Percentiles rank a stretch among this genome's conserved stretches.
These are phyloP conservation scores for Mortierella sp. DNA, from an alignment of 371 early-diverging fungal genomes.

Conservation along the genomic window DNA sequence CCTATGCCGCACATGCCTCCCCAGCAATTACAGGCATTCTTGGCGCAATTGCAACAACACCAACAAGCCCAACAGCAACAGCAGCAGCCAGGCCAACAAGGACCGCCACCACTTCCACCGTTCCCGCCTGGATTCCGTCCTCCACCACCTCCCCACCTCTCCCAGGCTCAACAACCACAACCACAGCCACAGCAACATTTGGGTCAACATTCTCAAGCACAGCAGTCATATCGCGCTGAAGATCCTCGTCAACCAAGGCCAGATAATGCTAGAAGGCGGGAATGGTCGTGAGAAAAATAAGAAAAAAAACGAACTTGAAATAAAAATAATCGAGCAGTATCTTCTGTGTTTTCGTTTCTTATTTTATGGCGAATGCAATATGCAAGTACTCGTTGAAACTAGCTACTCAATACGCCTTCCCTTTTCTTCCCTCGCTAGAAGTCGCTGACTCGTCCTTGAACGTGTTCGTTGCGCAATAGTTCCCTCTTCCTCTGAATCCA, in stretches of 20 bases:
- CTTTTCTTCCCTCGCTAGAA: slow-evolving; percentile 12
- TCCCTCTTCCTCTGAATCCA: slow-evolving; percentile 17
- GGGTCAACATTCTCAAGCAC: background rate
- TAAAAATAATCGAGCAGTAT: too few species aligned
- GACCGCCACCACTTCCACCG: slow-evolving; percentile 5
- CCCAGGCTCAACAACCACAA: background rate
- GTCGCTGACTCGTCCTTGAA: slow-evolving; percentile 17
- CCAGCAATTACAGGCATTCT: slow-evolving; percentile 23
- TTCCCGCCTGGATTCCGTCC: slow-evolving; percentile 17
- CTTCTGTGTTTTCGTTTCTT: too few species aligned
- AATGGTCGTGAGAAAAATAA: background rate
- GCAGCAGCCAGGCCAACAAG: slow-evolving; percentile 5
- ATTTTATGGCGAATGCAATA: too few species aligned
- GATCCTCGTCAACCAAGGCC: slow-evolving; percentile 8
- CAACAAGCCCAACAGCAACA: slow-evolving; percentile 45
- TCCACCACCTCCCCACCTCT: background rate
- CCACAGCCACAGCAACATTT: slow-evolving; percentile 2
- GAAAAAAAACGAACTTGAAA: too few species aligned
- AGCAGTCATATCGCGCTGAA: slow-evolving; percentile 1
- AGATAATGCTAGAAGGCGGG: slow-evolving; percentile 15
- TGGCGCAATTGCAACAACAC: slow-evolving; percentile 20
- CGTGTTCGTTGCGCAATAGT: slow-evolving; percentile 36
- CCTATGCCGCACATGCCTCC: slow-evolving; percentile 27
- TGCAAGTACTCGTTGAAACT: too few species aligned
- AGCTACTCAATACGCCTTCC: too few species aligned